These are phyloP conservation scores for Tarenaya hassleriana DNA, from an alignment of 345 rosid species.

Conservation along the genomic window DNA sequence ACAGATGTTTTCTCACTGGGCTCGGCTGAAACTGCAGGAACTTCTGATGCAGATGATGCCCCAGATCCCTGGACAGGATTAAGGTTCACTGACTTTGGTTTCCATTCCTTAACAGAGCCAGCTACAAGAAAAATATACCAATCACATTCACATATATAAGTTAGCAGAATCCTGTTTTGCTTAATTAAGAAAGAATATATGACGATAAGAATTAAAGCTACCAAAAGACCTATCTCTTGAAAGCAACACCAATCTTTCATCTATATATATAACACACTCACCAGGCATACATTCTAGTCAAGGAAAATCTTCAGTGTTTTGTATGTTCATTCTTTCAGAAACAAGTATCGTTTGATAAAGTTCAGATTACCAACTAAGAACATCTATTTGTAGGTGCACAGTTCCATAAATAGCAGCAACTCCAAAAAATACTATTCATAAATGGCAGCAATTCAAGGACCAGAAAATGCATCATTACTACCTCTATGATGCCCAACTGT, in stretches of 20 bases:
- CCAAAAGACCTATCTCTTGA: conserved; percentile 2
- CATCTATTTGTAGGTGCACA: no score
- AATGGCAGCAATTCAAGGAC: conserved; percentile 4
- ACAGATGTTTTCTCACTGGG: conserved; percentile 32
- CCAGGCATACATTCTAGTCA: not conserved
- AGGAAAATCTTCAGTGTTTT: no score
- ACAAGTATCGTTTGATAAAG: no score
- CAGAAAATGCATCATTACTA: conserved; percentile 15
- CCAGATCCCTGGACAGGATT: conserved; percentile 46
- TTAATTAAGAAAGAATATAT: conserved; percentile 9
- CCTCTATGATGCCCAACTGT: conserved; percentile 63
- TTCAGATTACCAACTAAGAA: no score
- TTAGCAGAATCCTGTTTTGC: conserved; percentile 8
- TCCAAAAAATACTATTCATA: not conserved
- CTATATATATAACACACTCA: not conserved
- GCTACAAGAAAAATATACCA: conserved; percentile 34
- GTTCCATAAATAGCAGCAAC: no score
- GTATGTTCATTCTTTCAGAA: no score
- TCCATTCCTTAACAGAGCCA: conserved; percentile 79
- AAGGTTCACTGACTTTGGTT: conserved; percentile 63
- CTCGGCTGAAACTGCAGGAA: conserved; percentile 39
- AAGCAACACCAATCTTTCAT: conserved; percentile 6
- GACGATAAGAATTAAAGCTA: conserved; percentile 10
- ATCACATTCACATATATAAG: conserved; percentile 17
- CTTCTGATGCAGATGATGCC: conserved; percentile 41